Percentiles rank a stretch among this genome's conserved stretches.
Evolutionary conservation across 2,329 filamentous ascomycete species (phyloP).

Genomic region (Penicillium sclerotiorum): DNA sequence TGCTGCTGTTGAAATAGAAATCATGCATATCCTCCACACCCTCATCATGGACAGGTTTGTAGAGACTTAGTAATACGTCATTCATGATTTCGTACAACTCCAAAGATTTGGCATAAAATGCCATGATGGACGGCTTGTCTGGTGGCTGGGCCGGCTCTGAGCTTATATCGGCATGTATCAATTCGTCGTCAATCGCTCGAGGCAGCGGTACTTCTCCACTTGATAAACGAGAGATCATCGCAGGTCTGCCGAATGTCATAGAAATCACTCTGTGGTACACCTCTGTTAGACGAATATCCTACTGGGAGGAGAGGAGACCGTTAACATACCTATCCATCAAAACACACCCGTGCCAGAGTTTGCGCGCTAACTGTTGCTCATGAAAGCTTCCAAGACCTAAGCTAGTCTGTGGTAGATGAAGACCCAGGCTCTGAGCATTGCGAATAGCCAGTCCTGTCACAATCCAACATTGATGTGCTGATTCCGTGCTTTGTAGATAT

Average conservation of each 20-base stretch:
- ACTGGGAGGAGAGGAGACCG: background rate
- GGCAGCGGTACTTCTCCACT: conserved; percentile 33
- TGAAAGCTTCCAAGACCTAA: conserved; percentile 25
- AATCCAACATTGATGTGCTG: conserved; percentile 55
- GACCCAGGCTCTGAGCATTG: conserved; percentile 51
- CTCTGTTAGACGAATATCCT: background rate
- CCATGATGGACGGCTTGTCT: conserved; percentile 32
- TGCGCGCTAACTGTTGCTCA: conserved; percentile 34
- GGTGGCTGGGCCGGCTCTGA: conserved; percentile 23
- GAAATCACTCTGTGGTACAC: conserved; percentile 32
- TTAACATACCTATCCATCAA: conserved; percentile 38
- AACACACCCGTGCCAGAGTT: conserved; percentile 42
- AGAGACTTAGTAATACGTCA: conserved; percentile 35
- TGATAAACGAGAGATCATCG: conserved; percentile 37
- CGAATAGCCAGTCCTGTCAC: conserved; percentile 51
- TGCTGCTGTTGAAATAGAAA: conserved; percentile 29
- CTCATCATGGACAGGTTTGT: conserved; percentile 30
- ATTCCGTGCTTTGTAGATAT: conserved; percentile 54
- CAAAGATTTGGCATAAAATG: conserved; percentile 36
- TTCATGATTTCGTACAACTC: conserved; percentile 41
- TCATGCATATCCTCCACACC: conserved; percentile 29
- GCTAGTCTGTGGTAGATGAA: conserved; percentile 48
- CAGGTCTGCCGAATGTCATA: conserved; percentile 42
- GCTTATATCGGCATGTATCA: conserved; percentile 18
- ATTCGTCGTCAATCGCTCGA: conserved; percentile 35